Percentiles rank a stretch among this genome's conserved stretches.
Conservation (phyloP, 2,329 filamentous ascomycete species). For the Pseudocercospora fuligena region DNA sequence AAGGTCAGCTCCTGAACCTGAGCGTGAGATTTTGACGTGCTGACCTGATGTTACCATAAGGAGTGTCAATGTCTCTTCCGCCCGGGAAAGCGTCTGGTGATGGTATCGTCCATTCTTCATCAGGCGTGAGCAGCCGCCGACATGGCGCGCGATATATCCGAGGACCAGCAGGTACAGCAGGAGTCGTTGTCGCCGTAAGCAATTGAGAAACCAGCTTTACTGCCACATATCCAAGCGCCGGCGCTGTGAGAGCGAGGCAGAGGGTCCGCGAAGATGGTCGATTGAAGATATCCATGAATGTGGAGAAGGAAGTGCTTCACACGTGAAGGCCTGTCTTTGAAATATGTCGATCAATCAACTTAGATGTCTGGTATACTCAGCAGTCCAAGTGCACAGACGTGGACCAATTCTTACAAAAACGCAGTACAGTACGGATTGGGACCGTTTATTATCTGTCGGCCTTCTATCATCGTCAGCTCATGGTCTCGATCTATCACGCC, state of each 20-base stretch:
- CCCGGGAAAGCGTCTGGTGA: slow-evolving; percentile 73
- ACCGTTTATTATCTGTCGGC: slow-evolving; percentile 19
- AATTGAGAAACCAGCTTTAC: slow-evolving; percentile 23
- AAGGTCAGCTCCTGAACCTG: slow-evolving; percentile 26
- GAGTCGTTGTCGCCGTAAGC: slow-evolving; percentile 14
- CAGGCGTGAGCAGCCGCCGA: slow-evolving; percentile 19
- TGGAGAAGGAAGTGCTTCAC: slow-evolving; percentile 10
- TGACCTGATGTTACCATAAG: slow-evolving; percentile 66
- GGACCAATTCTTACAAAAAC: slow-evolving; percentile 7
- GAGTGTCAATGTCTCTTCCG: slow-evolving; percentile 68
- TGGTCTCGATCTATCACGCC: background rate
- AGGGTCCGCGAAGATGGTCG: slow-evolving; percentile 18
- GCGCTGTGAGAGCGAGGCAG: slow-evolving; percentile 32
- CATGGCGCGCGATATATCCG: slow-evolving; percentile 23
- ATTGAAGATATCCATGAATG: background rate
- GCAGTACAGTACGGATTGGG: slow-evolving; percentile 8
- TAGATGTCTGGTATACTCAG: background rate
- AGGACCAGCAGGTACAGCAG: slow-evolving; percentile 15
- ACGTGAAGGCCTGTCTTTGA: background rate
- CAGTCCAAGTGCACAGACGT: background rate
- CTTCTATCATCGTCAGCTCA: background rate
- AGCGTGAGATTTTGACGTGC: background rate
- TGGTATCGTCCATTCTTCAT: slow-evolving; percentile 40
- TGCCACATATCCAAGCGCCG: slow-evolving; percentile 26
- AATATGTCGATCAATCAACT: background rate